These are phyloP conservation scores for Filosporella fistucella DNA, from an alignment of 495 filamentous ascomycete genomes.

Conservation along the genomic window DNA sequence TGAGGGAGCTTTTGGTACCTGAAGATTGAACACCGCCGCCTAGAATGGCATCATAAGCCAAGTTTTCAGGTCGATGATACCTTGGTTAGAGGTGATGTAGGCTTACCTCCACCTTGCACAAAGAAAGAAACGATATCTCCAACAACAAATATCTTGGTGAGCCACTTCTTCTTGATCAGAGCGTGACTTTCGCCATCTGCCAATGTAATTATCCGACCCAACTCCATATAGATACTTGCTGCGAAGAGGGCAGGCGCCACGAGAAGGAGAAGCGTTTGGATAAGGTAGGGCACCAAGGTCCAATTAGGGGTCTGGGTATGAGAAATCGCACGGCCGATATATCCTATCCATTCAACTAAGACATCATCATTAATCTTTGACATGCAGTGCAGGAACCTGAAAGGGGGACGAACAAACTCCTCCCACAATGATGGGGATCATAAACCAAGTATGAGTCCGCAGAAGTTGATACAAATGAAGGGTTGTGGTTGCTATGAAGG, in stretches of 20 bases:
- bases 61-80: not conserved
- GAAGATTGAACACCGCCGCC: conserved; percentile 20
- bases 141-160: conserved; percentile 41
- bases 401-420: conserved; percentile 40
- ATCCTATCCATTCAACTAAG: conserved; percentile 37
- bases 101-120: conserved; percentile 28
- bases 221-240: conserved; percentile 50
- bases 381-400: not conserved
- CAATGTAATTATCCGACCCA: conserved; percentile 39
- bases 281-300: conserved; percentile 35
- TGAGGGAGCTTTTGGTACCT: not conserved
- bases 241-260: conserved; percentile 48
- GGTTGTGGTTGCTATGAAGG: conserved; percentile 42
- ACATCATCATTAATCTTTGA: not conserved
- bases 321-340: conserved; percentile 36
- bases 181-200: conserved; percentile 38
- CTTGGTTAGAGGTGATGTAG: not conserved
- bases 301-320: conserved; percentile 28
- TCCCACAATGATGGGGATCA: conserved; percentile 52
- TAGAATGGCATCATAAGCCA: not conserved
- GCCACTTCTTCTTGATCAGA: conserved; percentile 30
- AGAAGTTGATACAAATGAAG: conserved; percentile 45
- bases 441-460: conserved; percentile 48
- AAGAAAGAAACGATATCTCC: conserved; percentile 40
- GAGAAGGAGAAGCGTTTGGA: conserved; percentile 41